These are phyloP conservation scores for Cyclotella cryptica DNA, from an alignment of 108 stramenopile species.

Conservation along the genomic window DNA sequence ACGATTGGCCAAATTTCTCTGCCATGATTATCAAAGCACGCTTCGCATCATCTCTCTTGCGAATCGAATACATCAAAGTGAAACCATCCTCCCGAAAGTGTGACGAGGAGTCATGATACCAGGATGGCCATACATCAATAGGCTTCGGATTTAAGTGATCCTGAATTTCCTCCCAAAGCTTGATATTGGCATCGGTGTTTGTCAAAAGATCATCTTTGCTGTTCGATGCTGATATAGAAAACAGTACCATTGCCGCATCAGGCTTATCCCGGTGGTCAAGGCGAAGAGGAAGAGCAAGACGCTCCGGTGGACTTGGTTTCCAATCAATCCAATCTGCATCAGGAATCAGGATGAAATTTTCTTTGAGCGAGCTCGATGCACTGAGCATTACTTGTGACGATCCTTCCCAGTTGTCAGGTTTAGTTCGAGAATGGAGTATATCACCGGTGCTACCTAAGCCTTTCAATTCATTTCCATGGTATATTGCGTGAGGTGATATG, in stretches of 20 bases:
- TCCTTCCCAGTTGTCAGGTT: slow-evolving; percentile 22
- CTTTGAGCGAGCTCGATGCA: slow-evolving; percentile 28
- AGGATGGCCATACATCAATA: slow-evolving; percentile 48
- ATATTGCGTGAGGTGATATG: not conserved
- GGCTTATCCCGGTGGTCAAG: slow-evolving; percentile 25
- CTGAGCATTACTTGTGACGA: slow-evolving; percentile 49
- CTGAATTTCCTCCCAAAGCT: slow-evolving; percentile 32
- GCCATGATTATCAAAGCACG: slow-evolving; percentile 33
- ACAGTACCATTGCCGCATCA: slow-evolving; percentile 23
- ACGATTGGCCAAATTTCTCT: slow-evolving; percentile 32
- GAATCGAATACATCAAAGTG: slow-evolving; percentile 29
- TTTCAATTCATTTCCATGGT: slow-evolving; percentile 8
- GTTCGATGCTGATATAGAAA: slow-evolving; percentile 28
- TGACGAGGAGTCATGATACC: slow-evolving; percentile 38
- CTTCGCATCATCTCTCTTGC: slow-evolving; percentile 24
- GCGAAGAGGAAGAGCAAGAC: slow-evolving; percentile 33
- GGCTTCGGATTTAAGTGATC: slow-evolving; percentile 26
- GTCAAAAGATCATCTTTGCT: not conserved
- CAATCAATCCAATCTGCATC: slow-evolving; percentile 47
- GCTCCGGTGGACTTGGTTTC: slow-evolving; percentile 35
- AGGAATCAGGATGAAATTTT: slow-evolving; percentile 44
- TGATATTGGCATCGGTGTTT: slow-evolving; percentile 29
- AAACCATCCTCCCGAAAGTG: slow-evolving; percentile 38
- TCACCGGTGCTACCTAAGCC: not conserved
- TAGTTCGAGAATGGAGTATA: not conserved